Percentiles rank a stretch among this genome's conserved stretches.
Conservation (phyloP, 2,329 filamentous ascomycete species). For the Cytospora schulzeri region DNA sequence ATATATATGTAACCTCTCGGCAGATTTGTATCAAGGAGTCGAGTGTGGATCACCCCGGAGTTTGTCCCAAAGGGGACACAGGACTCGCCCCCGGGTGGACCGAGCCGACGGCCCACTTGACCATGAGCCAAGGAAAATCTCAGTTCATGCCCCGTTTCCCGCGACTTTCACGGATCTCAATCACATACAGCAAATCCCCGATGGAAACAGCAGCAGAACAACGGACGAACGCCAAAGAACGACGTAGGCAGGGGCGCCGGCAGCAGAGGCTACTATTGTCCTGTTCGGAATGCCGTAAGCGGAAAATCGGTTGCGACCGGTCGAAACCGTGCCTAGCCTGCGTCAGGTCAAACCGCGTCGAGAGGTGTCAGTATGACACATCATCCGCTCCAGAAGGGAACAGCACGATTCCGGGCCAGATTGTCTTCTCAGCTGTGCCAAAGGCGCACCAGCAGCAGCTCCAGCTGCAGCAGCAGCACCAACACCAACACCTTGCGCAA, state of each 20-base stretch:
- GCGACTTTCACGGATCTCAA: constrained; percentile 1
- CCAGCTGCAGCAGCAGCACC: no score
- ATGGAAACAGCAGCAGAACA: constrained; percentile 4
- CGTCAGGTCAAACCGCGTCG: constrained; percentile 29
- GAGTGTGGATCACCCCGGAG: neutral
- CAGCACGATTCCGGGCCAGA: constrained; percentile 3
- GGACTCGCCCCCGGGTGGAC: neutral
- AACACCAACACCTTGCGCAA: no score
- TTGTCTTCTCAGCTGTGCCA: constrained; percentile 7
- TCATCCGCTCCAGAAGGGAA: neutral
- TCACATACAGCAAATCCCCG: constrained; percentile 25
- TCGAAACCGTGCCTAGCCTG: constrained; percentile 47
- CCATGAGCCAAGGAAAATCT: constrained; percentile 5
- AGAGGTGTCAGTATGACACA: constrained; percentile 4
- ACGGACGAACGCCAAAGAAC: neutral
- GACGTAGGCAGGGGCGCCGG: constrained; percentile 7
- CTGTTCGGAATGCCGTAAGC: constrained; percentile 44
- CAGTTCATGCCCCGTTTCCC: neutral
- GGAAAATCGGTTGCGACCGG: constrained; percentile 48
- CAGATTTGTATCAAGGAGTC: neutral
- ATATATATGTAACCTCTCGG: neutral
- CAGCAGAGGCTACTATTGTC: constrained; percentile 29
- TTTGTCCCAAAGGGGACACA: constrained; percentile 10
- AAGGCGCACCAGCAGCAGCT: neutral
- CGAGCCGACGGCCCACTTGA: neutral